Evolutionary conservation across 139 green algal genomes (phyloP).

Genomic region (Picochlorum sp.): DNA sequence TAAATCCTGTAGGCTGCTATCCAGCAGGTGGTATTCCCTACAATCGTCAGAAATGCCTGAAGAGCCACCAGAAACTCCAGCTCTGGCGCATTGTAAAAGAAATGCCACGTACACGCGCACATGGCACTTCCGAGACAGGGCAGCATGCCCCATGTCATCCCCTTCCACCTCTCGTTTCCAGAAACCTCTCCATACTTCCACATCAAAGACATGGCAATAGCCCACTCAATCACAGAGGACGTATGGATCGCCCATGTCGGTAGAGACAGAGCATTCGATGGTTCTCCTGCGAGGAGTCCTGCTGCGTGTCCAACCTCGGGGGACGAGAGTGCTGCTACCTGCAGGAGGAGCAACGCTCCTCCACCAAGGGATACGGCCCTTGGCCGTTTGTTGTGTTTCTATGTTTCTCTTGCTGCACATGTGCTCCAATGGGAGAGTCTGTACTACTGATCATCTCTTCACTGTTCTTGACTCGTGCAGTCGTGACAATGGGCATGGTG

Average conservation of each 20-base stretch:
- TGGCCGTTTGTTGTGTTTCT: too few species aligned
- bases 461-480: too few species aligned
- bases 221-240: constrained; percentile 76
- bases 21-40: constrained; percentile 72
- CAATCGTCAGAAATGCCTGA: constrained; percentile 60
- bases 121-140: constrained; percentile 69
- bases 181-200: constrained; percentile 77
- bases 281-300: constrained; percentile 51
- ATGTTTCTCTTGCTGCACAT: neutral
- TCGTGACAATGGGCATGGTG: neutral
- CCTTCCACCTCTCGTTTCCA: constrained; percentile 68
- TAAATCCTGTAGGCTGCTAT: constrained; percentile 76
- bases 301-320: neutral
- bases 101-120: constrained; percentile 84
- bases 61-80: constrained; percentile 71
- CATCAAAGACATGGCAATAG: constrained; percentile 75
- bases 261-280: constrained; percentile 89
- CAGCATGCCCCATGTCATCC: constrained; percentile 88
- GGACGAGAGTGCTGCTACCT: neutral
- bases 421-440: neutral
- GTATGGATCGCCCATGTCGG: constrained; percentile 97
- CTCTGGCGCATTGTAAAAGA: constrained; percentile 78
- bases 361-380: neutral
- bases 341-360: neutral
- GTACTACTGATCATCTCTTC: too few species aligned